Evolutionary conservation across 345 rosid species (phyloP), one percentile per base, ranked within the genome.

Genomic region (Corchorus olitorius): DNA sequence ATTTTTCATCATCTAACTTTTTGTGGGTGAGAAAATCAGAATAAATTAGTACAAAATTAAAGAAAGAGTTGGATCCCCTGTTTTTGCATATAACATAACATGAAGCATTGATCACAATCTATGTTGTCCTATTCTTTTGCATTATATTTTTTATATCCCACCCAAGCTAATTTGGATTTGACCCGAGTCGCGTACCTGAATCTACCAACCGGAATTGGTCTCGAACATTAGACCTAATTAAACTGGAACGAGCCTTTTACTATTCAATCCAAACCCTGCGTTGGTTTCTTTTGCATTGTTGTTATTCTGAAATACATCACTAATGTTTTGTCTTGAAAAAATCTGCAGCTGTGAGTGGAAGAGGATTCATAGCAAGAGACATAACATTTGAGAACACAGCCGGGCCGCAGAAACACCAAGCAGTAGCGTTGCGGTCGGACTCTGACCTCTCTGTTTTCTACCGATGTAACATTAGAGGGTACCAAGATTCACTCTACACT

Each of bases 351-450:
- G 96, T 93, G 16, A 91, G 94, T 17, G 98, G 93, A 10, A 83
- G 94, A 77, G 94, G 98, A 34, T 95, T 95, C 84, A 75, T 95
- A 19, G 97, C 92, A 5, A 81, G 92, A 2, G 94, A 89, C 82
- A 85, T 95, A 62, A 88, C 96, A 0, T 88, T 95, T 55, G 90
- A 92, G 86, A 95, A 95, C 88, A 83, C 96, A 20, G 94, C 98
- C 4, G 98, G 97, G 45, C 90, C 98, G 0, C 79, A 68, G 50
- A 93, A 90, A 79, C 96, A 95, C 84, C 99, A 95, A 48, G 97
- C 99, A 0, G 99, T 88, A 8, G 98, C 99, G 0, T 72, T 93
- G 11, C 83, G 99, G 27, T 88, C 92, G 0, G 95, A 91, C 67
- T 89, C 99, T 0, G 99, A 95, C 76, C 86, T 93, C 0, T 83